These are phyloP conservation scores for Ogataea nonfermentans DNA, from an alignment of 805 yeast genomes.

Conservation along the genomic window DNA sequence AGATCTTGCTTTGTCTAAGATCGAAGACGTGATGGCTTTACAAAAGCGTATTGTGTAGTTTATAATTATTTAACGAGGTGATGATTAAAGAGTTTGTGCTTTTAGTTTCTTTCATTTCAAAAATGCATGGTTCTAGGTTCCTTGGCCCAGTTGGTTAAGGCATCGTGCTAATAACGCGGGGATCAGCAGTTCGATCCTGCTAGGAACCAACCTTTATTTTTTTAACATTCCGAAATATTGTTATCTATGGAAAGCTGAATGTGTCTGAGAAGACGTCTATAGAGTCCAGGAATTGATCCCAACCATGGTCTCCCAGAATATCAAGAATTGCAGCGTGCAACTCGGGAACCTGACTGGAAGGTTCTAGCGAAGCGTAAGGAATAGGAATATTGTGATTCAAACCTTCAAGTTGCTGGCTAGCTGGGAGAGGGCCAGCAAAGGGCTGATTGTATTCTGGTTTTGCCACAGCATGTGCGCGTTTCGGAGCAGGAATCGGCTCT, in stretches of 20 bases:
- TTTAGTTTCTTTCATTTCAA: not conserved
- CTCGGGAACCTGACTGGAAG: constrained; percentile 3
- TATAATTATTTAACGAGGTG: constrained; percentile 1
- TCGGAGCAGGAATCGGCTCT: not conserved
- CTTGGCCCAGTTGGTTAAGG: constrained; percentile 48
- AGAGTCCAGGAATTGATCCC: constrained; percentile 30
- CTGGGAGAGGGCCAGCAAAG: too few species aligned
- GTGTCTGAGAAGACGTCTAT: constrained; percentile 29
- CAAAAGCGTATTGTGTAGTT: constrained; percentile 38
- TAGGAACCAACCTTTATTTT: constrained; percentile 57
- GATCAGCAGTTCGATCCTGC: constrained; percentile 90
- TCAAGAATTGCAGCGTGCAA: constrained; percentile 27
- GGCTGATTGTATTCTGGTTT: too few species aligned
- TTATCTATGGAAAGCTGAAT: constrained; percentile 16
- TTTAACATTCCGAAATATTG: not conserved
- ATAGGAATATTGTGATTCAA: too few species aligned
- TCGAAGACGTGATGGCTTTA: constrained; percentile 77
- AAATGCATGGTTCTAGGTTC: constrained; percentile 25
- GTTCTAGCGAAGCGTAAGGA: not conserved
- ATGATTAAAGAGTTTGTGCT: not conserved
- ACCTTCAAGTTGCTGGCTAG: too few species aligned
- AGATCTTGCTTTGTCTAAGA: constrained; percentile 78
- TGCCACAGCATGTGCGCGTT: too few species aligned
- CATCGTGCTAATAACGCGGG: constrained; percentile 46
- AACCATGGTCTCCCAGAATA: constrained; percentile 32